phyloP scores from a whole-genome alignment of 2,329 filamentous ascomycete species.

The Polychaeton citri region DNA sequence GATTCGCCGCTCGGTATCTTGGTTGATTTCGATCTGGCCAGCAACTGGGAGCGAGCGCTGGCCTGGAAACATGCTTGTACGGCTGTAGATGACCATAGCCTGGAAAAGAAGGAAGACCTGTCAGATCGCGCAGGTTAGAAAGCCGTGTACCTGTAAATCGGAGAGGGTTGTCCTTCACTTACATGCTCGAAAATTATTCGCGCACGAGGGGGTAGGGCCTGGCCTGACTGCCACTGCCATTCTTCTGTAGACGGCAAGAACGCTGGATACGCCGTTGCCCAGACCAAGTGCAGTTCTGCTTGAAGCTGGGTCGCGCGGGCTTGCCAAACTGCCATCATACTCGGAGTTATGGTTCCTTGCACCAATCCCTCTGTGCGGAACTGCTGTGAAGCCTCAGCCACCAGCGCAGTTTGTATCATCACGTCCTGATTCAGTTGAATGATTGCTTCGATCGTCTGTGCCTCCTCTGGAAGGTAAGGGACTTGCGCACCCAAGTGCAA shows the following conservation, averaged over 20 bases:
- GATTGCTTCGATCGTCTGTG: conserved; percentile 20
- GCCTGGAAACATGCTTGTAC: conserved; percentile 39
- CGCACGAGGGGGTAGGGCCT: conserved; percentile 17
- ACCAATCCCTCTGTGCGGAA: conserved; percentile 23
- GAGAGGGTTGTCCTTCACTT: conserved; percentile 20
- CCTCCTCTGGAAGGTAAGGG: conserved; percentile 9
- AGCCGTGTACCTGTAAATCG: conserved; percentile 16
- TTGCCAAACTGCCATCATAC: conserved; percentile 13
- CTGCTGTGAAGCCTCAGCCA: conserved; percentile 30
- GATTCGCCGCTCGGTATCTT: conserved; percentile 32
- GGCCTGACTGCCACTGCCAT: conserved; percentile 10
- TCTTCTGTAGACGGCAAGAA: conserved; percentile 10
- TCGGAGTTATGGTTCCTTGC: conserved; percentile 7
- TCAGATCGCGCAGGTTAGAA: neutral
- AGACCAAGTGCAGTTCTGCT: conserved; percentile 15
- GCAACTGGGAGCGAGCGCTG: conserved; percentile 30
- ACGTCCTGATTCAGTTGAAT: conserved; percentile 34
- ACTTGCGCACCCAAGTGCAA: conserved; percentile 6
- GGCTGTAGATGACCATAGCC: conserved; percentile 36
- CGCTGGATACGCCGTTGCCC: conserved; percentile 15
- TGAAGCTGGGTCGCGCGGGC: conserved; percentile 14
- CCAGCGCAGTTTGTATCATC: conserved; percentile 29
- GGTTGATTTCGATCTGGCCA: conserved; percentile 16
- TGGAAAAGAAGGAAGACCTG: conserved; percentile 36
- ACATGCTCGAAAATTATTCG: conserved; percentile 30